These are phyloP conservation scores for Striga hermonthica DNA, from an alignment of 305 asterid genomes.

Conservation along the genomic window DNA sequence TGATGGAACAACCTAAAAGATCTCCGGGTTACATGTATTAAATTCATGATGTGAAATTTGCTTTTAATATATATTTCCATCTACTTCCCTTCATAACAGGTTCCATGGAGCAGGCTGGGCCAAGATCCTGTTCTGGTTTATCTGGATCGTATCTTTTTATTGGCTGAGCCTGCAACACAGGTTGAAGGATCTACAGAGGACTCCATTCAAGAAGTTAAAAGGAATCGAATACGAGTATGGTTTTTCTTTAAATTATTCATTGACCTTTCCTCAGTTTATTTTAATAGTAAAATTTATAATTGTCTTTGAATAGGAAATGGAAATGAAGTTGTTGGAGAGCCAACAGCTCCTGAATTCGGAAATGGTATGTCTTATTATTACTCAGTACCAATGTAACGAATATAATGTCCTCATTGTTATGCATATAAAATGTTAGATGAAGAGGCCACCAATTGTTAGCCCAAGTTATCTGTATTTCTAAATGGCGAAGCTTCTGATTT, in stretches of 20 bases:
- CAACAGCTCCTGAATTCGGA: constrained; percentile 61
- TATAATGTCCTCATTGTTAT: constrained; percentile 4
- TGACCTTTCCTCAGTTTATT: constrained; percentile 21
- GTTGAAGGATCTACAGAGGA: constrained; percentile 96
- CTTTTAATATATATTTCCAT: constrained; percentile 27
- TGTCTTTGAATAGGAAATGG: constrained; percentile 65
- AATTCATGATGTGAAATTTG: not conserved
- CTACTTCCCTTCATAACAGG: constrained; percentile 48
- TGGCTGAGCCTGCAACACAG: constrained; percentile 97
- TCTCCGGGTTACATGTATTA: not conserved
- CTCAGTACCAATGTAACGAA: constrained; percentile 7
- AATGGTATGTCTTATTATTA: constrained; percentile 54
- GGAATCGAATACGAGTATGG: constrained; percentile 76
- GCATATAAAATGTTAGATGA: constrained; percentile 13
- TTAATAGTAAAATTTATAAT: constrained; percentile 24
- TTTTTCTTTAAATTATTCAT: constrained; percentile 29
- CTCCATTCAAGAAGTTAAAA: constrained; percentile 87
- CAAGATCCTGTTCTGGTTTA: constrained; percentile 93
- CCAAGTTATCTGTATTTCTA: constrained; percentile 17
- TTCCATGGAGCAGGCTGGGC: constrained; percentile 99
- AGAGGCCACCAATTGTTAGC: constrained; percentile 4
- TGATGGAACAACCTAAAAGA: not conserved
- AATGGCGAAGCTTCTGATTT: constrained; percentile 19
- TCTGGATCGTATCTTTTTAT: constrained; percentile 81
- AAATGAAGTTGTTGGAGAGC: constrained; percentile 84